Evolutionary conservation across 2,329 filamentous ascomycete genomes (phyloP), one percentile per base, ranked within the genome.

Genomic region (Colletotrichum godetiae): DNA sequence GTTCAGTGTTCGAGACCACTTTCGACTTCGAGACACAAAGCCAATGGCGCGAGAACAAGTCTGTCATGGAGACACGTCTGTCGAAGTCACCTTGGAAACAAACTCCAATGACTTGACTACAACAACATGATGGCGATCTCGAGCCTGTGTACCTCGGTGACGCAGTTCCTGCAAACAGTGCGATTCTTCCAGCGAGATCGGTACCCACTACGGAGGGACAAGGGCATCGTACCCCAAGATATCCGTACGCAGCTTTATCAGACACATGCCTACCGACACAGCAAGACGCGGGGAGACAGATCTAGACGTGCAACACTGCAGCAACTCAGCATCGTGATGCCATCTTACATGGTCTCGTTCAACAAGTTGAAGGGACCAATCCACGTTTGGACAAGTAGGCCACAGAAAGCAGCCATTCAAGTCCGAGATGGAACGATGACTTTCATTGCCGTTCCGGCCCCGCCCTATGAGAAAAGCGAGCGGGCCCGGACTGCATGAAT

Each of bases 391-490:
- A 24, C 53, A 15, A 46, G 53, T 49, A 15, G 58, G 31, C 37
- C 27, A 49, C 27, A 46, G 46, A 42, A 12, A 60, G 64, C 33
- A 60, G 46, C 62, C 62, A 60, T 60, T 55, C 55, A 60, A 53
- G 24, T 12, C 56, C 42, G 55, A 65, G 67, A 70, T 60, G 42
- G 46, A 56, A 27, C 53, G 53, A 78, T 78, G 76, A 79, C 76
- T 78, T 76, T 70, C 72, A 75, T 66, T 74, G 73, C 67, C 74
- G 74, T 67, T 58, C 74, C 68, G 75, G 69, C 59, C 66, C 73
- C 75, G 76, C 65, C 78, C 78, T 78, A 76, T 78, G 73, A 75
- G 71, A 76, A 67, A 31, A 61, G 68, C 46, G 72, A 57, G 67
- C 62, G 75, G 62, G 46, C 63, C 70, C 67, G 65, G 69, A 71